Evolutionary conservation across 306 rosid genomes (phyloP), one percentile per base, ranked within the genome.

Genomic region (Cucurbita ficifolia): DNA sequence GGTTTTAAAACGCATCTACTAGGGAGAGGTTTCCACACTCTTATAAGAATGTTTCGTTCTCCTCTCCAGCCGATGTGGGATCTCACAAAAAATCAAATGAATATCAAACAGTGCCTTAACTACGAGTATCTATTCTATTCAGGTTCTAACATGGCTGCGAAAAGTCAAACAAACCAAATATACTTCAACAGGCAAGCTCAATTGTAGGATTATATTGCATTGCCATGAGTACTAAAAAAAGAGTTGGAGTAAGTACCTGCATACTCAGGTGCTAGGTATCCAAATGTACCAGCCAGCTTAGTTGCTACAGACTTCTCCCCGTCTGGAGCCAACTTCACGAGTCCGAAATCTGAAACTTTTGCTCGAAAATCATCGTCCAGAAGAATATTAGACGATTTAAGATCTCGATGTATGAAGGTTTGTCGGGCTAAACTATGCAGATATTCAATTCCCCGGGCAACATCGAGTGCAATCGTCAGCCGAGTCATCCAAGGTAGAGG

Each of bases 211-310:
- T 14, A 36, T 60, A 16, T 36, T 60, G 21, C n/a, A 36, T 61
- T 61, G 2, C 13, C 22, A 61, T 61, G 69, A 61, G 38, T 61
- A 36, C 13, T 14, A 61, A 29, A 51, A 14, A 54, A 36, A 36
- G 4, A 0, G 9, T 7, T 40, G 33, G 67, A 17, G 35, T 67
- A 6, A 48, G 45, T 84, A 88, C 96, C 92, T 51, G 92, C 92
- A 84, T 87, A 91, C 78, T 91, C 97, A 36, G 97, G 97, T 33
- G 97, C 97, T 59, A 91, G 89, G 82, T 91, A 91, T 24, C 97
- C 97, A 70, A 91, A 91, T 45, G 97, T 91, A 18, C 97, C 96
- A 5, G 96, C 96, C 76, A 91, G 91, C 78, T 77, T 88, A 39
- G 97, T 88, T 1, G 78, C 86, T 55, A 91, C 76, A 21, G 91